Base-by-base conservation (phyloP, 2,329 filamentous ascomycete species). In the Drechslera avenae region DNA sequence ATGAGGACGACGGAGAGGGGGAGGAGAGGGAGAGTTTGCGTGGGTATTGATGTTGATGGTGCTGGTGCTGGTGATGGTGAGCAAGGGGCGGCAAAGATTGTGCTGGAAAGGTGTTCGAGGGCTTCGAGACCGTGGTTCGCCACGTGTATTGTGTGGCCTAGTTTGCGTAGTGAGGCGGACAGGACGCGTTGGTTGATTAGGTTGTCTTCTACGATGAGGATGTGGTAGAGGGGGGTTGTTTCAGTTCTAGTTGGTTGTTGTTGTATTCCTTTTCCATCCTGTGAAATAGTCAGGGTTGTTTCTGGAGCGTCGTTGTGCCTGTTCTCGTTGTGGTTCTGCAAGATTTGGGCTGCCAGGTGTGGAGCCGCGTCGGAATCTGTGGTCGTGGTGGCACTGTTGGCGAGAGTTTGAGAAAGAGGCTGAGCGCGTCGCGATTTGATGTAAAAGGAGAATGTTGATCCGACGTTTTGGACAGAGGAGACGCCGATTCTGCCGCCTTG, bases 141-240 rank as follows among this genome's bases (percentile, higher is more conserved):
- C 6, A 68, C 48, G 13, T 56, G 26, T 2, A 64, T 52, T 5
- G 44, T 56, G 44, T 63, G 68, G n/a, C 67, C 66, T 3, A 55
- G 28, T 36, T 57, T 63, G 12, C 50, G 47, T 10, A 71, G 57
- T n/a, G 65, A 63, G n/a, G 62, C 55, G 3, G 46, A 47, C 3
- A 67, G 48, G 18, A 71, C 62, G 23, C 60, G 61, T 45, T 71
- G 68, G 39, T 71, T 71, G 21, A 71, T 62, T 18, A 69, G 49
- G 33, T 71, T 71, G 41, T 71, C 68, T 50, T 72, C 68, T 7
- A 72, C 68, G 21, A 67, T 50, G 5, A 67, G 56, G 7, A 59
- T 54, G 30, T 52, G 31, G 26, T 28, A 28, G 9, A 28, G 4
- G 28, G 39, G 4, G n/a, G 3, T 17, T 36, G 16, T 14, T 33